A percentile compares a stretch with the other conserved stretches of the same genome.
Conservation (phyloP, 192 early-diverging fungal species). For the Gryganskiella cystojenkinii region DNA sequence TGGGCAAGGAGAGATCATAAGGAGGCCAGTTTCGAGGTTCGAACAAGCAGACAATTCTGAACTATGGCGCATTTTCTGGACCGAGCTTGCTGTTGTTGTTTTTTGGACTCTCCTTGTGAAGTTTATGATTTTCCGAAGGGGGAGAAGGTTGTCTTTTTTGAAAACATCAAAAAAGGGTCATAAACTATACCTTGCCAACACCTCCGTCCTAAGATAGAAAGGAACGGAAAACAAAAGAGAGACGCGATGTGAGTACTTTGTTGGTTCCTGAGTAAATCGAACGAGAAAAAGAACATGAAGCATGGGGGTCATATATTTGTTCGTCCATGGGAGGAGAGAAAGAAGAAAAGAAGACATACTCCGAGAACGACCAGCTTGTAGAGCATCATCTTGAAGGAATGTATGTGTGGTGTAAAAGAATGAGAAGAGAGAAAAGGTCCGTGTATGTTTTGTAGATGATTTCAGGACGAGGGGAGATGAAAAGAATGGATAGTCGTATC, state of each 20-base stretch:
- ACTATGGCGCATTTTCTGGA: too few species aligned
- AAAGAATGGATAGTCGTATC: neutral
- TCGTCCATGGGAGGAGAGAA: neutral
- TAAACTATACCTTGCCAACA: conserved; percentile 52
- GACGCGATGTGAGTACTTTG: too few species aligned
- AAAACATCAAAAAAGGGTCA: neutral
- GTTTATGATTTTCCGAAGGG: too few species aligned
- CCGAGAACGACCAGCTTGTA: conserved; percentile 57
- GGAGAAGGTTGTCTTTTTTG: too few species aligned
- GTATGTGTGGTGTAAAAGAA: neutral
- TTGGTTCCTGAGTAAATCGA: neutral
- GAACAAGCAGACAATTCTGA: too few species aligned
- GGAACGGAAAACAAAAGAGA: neutral
- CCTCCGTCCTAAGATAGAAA: conserved; percentile 43
- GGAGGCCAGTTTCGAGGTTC: too few species aligned
- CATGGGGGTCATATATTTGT: neutral
- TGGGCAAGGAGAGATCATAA: too few species aligned
- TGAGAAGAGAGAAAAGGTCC: neutral
- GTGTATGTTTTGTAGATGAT: neutral
- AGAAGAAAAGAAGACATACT: conserved; percentile 19
- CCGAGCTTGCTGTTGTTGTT: neutral
- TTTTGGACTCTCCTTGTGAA: neutral
- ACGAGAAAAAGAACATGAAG: neutral
- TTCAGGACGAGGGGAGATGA: too few species aligned
- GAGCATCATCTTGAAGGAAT: conserved; percentile 51